Evolutionary conservation across 2,329 filamentous ascomycete genomes (phyloP), one percentile per base, ranked within the genome.

Genomic region (Phyllosticta citriasiana): DNA sequence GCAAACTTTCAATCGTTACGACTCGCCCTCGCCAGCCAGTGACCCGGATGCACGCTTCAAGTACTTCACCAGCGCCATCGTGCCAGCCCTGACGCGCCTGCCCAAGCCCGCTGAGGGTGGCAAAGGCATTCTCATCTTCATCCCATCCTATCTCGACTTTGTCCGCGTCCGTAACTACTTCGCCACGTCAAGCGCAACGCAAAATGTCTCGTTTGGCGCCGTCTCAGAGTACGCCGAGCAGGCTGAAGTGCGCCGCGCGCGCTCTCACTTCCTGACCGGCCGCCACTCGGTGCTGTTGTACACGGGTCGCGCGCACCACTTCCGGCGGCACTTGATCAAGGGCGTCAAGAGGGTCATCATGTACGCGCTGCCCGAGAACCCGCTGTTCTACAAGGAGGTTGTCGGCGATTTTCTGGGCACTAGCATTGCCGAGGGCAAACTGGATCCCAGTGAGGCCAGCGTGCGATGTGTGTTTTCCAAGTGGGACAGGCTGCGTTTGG

Each of bases 231-330:
- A 97, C 73, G 88, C 89, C 0, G 84, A 88, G 54, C 79, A 87
- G 7, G 82, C 86, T 7, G 91, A 96, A 65, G 87, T 91, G 30
- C 87, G 90, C 52, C 85, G 93, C 50, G 91, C 93, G 8, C 82
- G 93, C 25, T 92, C 89, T 12, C 89, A 97, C 71, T 97, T 99
- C 75, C 78, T 91, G 65, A 88, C 80, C 50, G 94, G 92, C 4
- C 82, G 91, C 16, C 89, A 97, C 71, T 85, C 85, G 22, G 82
- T 97, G 19, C 76, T 99, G 50, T 79, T 99, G 16, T 99, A 97
- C 76, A 95, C 92, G 1, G 93, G 96, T 73, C 86, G 94, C 63
- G 89, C 92, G n/a, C 94, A 99, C 75, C 94, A 99, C 74, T 97
- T 97, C 80, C 85, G 91, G 57, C 83, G 94, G n/a, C 91, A 94